These are phyloP conservation scores for Bretschneidera sinensis DNA, from an alignment of 345 rosid species.

Conservation along the genomic window DNA sequence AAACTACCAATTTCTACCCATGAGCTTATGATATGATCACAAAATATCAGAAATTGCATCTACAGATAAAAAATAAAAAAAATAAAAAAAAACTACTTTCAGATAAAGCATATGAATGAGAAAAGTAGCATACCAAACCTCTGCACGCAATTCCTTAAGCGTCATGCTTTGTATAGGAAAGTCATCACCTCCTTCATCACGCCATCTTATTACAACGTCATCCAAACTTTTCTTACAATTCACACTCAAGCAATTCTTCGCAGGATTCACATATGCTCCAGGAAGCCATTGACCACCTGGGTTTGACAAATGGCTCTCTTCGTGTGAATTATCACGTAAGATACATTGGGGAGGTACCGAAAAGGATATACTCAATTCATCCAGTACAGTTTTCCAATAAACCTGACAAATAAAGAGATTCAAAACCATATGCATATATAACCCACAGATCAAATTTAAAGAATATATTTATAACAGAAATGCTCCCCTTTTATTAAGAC, in stretches of 20 bases:
- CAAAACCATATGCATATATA: constrained; percentile 3
- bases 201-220: constrained; percentile 73
- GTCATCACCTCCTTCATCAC: constrained; percentile 73
- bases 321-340: constrained; percentile 33
- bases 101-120: background rate
- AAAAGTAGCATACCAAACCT: constrained; percentile 75
- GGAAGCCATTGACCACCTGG: constrained; percentile 97
- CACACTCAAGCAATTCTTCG: constrained; percentile 55
- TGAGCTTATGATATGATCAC: background rate
- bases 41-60: background rate
- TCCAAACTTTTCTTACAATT: constrained; percentile 47
- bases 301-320: constrained; percentile 19
- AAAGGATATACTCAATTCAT: constrained; percentile 55
- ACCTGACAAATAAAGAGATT: constrained; percentile 37
- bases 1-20: background rate
- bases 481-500: background rate
- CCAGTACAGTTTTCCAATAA: constrained; percentile 76
- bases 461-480: too few relatives aligned
- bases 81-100: background rate
- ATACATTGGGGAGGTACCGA: constrained; percentile 65
- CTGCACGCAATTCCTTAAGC: constrained; percentile 58
- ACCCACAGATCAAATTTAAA: background rate
- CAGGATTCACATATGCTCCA: constrained; percentile 78
- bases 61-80: too few relatives aligned
- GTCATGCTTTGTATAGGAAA: constrained; percentile 64